phyloP scores from a whole-genome alignment of 768 basidiomycete genomes.

The Macrolepiota fuliginosa region DNA sequence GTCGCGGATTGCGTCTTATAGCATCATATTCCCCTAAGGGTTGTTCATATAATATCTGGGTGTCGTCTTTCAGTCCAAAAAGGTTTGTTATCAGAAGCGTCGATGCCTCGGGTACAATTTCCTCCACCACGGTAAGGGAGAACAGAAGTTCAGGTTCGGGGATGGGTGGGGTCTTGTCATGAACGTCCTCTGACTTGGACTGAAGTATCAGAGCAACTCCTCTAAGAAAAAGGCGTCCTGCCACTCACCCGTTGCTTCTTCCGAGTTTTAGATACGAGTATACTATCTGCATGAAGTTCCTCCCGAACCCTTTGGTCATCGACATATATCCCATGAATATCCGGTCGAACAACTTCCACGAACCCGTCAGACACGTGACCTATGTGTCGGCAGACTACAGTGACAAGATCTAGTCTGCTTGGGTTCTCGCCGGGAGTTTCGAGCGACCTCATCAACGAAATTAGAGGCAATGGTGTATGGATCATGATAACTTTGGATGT shows the following conservation, averaged over 20 bases:
- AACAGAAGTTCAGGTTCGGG: not conserved
- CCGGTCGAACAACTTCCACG: conserved; percentile 1
- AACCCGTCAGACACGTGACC: not conserved
- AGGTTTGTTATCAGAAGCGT: not conserved
- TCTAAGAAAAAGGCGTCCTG: not conserved
- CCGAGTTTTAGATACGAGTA: not conserved
- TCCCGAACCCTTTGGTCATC: not conserved
- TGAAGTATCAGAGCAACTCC: too few species aligned
- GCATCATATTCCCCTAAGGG: too few species aligned
- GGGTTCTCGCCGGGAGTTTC: not conserved
- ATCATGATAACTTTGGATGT: not conserved
- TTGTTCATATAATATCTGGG: too few species aligned
- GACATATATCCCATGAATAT: not conserved
- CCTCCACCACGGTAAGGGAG: not conserved
- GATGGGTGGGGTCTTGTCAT: not conserved
- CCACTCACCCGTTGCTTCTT: not conserved
- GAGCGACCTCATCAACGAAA: not conserved
- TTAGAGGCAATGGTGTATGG: not conserved
- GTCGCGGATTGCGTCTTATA: too few species aligned
- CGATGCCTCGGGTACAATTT: not conserved
- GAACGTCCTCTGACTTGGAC: too few species aligned
- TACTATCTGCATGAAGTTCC: not conserved
- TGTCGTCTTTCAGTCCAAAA: not conserved
- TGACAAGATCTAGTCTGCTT: not conserved
- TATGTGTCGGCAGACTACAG: not conserved